Percentiles rank a stretch among this genome's conserved stretches.
Conservation (phyloP, 495 filamentous ascomycete species). For the Podospora pseudocomata region DNA sequence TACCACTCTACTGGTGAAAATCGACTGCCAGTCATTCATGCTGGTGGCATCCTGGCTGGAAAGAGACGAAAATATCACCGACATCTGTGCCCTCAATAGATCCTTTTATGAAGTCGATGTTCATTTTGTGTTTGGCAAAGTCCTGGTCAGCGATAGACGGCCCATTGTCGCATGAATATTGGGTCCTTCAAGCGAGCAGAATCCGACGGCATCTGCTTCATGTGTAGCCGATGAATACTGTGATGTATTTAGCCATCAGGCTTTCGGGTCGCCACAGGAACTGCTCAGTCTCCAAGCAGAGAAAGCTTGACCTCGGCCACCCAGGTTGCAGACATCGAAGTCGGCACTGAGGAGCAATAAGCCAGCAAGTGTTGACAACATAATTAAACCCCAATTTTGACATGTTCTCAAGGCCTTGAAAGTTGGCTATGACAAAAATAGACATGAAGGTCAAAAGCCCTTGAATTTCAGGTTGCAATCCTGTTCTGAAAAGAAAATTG, state of each 20-base stretch:
- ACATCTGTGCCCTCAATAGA: neutral
- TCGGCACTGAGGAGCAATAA: no score
- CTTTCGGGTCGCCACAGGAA: neutral
- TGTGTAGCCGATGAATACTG: slow-evolving; percentile 11
- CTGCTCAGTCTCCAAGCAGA: neutral
- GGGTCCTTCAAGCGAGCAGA: slow-evolving; percentile 19
- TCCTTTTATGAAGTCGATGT: neutral
- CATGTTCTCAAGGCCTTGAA: no score
- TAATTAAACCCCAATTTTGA: no score
- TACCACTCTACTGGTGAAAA: neutral
- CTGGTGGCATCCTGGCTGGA: neutral
- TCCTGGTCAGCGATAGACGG: slow-evolving; percentile 8
- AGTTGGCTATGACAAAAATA: no score
- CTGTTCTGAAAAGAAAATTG: no score
- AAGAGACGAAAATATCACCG: neutral
- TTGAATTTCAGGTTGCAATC: no score
- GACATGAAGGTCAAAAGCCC: no score
- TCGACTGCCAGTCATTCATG: neutral
- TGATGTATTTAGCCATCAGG: slow-evolving; percentile 17
- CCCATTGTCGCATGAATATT: slow-evolving; percentile 22
- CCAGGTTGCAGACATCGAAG: no score
- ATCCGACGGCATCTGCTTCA: slow-evolving; percentile 25
- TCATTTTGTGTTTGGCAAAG: neutral
- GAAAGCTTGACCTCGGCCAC: no score
- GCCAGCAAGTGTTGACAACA: no score